These are phyloP conservation scores for Waltergamsia citrina DNA, from an alignment of 2,329 filamentous ascomycete species.

Conservation along the genomic window DNA sequence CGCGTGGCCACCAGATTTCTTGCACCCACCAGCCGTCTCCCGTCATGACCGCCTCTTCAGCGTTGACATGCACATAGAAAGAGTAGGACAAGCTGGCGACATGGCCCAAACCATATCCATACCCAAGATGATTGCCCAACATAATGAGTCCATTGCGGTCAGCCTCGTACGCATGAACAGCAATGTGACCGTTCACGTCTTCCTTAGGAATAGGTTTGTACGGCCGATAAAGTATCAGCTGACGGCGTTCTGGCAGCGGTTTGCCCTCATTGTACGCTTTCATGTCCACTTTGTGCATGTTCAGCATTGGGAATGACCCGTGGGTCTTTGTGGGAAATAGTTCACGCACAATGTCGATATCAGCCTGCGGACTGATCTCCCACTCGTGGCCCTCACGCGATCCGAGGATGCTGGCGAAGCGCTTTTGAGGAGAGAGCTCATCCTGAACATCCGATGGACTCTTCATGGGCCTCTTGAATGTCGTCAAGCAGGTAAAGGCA, in stretches of 20 bases:
- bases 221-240: conserved; percentile 40
- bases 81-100: conserved; percentile 39
- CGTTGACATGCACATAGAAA: conserved; percentile 42
- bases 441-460: conserved; percentile 28
- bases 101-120: conserved; percentile 28
- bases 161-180: conserved; percentile 39
- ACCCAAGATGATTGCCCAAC: conserved; percentile 37
- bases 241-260: conserved; percentile 32
- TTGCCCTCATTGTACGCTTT: conserved; percentile 28
- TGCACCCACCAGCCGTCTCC: conserved; percentile 43
- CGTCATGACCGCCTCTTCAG: conserved; percentile 35
- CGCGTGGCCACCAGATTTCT: conserved; percentile 38
- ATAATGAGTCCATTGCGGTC: conserved; percentile 46
- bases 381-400: conserved; percentile 27
- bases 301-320: conserved; percentile 37
- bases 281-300: conserved; percentile 49
- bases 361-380: conserved; percentile 33
- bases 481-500: conserved; percentile 41
- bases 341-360: conserved; percentile 29
- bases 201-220: conserved; percentile 28
- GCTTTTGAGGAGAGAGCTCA: conserved; percentile 24
- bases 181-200: conserved; percentile 33
- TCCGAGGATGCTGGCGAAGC: conserved; percentile 30
- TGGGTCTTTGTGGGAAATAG: conserved; percentile 24
- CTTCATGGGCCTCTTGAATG: conserved; percentile 35